A percentile compares a stretch with the other conserved stretches of the same genome.
Conservation (phyloP, 345 rosid species). For the Theobroma cacao region DNA sequence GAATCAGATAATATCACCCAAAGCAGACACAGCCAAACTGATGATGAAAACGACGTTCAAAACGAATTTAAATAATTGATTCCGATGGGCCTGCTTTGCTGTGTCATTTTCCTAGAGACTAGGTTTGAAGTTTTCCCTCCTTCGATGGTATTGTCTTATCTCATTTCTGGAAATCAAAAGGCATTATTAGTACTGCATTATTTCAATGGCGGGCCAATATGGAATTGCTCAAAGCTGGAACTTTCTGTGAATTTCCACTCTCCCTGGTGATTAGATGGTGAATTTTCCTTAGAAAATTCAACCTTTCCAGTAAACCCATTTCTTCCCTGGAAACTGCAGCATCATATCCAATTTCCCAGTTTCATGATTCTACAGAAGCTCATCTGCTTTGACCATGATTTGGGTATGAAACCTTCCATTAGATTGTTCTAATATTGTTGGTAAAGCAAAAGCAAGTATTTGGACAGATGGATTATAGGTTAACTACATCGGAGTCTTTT, state of each 20-base stretch:
- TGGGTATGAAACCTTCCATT: too few relatives aligned
- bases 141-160: conserved; percentile 1
- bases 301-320: neutral
- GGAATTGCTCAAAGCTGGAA: neutral
- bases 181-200: neutral
- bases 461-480: neutral
- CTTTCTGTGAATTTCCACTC: neutral
- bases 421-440: neutral
- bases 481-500: neutral
- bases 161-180: neutral
- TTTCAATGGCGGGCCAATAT: neutral
- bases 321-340: too few relatives aligned
- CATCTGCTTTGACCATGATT: too few relatives aligned
- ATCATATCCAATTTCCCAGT: neutral
- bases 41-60: neutral
- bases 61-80: conserved; percentile 3
- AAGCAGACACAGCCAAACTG: neutral
- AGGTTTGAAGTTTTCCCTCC: neutral
- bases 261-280: neutral
- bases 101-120: conserved; percentile 8
- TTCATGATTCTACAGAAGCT: neutral
- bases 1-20: neutral
- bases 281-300: neutral
- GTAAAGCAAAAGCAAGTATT: neutral
- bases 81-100: neutral